phyloP scores from a whole-genome alignment of 257 asterid species.

The Nemophila menziesii region DNA sequence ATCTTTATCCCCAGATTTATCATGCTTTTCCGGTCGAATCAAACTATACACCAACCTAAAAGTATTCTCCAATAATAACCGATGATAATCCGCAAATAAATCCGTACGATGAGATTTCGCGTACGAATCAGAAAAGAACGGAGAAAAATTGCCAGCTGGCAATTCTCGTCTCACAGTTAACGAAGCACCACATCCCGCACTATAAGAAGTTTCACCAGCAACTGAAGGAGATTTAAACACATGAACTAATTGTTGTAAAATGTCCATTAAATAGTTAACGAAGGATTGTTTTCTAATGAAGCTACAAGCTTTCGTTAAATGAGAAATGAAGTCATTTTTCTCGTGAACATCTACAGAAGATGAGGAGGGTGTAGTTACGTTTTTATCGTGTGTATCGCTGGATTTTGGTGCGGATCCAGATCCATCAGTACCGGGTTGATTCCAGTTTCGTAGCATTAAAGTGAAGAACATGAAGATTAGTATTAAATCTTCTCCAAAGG shows the following conservation, averaged over 20 bases:
- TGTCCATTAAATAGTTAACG: constrained; percentile 86
- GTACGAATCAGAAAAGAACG: constrained; percentile 90
- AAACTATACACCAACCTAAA: constrained; percentile 88
- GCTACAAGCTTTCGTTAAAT: constrained; percentile 64
- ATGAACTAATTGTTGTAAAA: constrained; percentile 77
- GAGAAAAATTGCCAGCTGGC: constrained; percentile 94
- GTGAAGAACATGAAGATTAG: constrained; percentile 92
- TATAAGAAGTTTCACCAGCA: constrained; percentile 43
- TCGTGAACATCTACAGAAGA: constrained; percentile 51
- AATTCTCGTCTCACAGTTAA: constrained; percentile 83
- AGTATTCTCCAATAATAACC: constrained; percentile 76
- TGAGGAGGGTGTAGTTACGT: constrained; percentile 34
- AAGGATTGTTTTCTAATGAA: constrained; percentile 79
- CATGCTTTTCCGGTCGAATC: constrained; percentile 97
- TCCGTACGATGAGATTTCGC: constrained; percentile 90
- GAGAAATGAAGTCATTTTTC: constrained; percentile 49
- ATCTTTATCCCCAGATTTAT: constrained; percentile 85
- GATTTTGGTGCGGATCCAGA: constrained; percentile 54
- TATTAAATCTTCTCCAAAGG: constrained; percentile 80
- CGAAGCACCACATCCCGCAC: constrained; percentile 50
- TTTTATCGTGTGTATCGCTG: constrained; percentile 59
- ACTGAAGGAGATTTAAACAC: constrained; percentile 70
- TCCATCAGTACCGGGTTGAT: constrained; percentile 82
- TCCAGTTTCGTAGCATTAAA: constrained; percentile 97
- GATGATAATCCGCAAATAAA: constrained; percentile 80